These are phyloP conservation scores for Cubamyces sp. DNA, from an alignment of 768 basidiomycete species.

Conservation along the genomic window DNA sequence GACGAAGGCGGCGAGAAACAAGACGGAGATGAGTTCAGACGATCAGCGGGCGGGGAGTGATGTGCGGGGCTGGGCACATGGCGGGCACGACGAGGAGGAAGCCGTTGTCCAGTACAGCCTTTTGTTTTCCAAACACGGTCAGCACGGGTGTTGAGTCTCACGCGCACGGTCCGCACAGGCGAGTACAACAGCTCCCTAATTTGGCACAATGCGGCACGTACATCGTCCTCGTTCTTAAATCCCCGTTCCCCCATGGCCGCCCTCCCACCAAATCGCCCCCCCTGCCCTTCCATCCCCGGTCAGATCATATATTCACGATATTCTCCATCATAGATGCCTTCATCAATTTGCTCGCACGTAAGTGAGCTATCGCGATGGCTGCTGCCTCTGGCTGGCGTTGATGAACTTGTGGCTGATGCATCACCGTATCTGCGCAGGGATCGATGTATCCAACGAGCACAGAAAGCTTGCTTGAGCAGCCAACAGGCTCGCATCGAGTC, in stretches of 20 bases:
- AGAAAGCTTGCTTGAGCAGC: slow-evolving; percentile 35
- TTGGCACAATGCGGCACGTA: slow-evolving; percentile 21
- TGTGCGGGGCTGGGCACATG: slow-evolving; percentile 15
- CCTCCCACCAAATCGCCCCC: slow-evolving; percentile 10
- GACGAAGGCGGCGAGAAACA: no score
- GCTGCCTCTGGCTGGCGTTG: not conserved
- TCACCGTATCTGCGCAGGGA: slow-evolving; percentile 19
- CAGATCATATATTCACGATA: not conserved
- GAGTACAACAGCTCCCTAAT: slow-evolving; percentile 23
- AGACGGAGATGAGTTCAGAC: not conserved
- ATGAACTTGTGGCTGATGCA: slow-evolving; percentile 10
- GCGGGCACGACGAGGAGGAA: slow-evolving; percentile 6
- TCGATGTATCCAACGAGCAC: slow-evolving; percentile 30
- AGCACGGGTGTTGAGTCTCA: slow-evolving; percentile 1
- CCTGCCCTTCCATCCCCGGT: not conserved
- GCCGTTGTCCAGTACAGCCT: slow-evolving; percentile 20
- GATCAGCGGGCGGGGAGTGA: slow-evolving; percentile 1
- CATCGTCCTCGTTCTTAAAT: slow-evolving; percentile 22
- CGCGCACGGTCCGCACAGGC: slow-evolving; percentile 12
- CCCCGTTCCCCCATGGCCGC: slow-evolving; percentile 8
- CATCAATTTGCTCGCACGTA: slow-evolving; percentile 26
- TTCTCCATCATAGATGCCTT: slow-evolving; percentile 17
- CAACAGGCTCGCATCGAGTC: slow-evolving; percentile 60
- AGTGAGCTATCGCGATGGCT: slow-evolving; percentile 7
- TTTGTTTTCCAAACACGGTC: slow-evolving; percentile 25